These are phyloP conservation scores for Oryza nivara DNA, from an alignment of 176 grass and related monocot genomes.

Conservation along the genomic window DNA sequence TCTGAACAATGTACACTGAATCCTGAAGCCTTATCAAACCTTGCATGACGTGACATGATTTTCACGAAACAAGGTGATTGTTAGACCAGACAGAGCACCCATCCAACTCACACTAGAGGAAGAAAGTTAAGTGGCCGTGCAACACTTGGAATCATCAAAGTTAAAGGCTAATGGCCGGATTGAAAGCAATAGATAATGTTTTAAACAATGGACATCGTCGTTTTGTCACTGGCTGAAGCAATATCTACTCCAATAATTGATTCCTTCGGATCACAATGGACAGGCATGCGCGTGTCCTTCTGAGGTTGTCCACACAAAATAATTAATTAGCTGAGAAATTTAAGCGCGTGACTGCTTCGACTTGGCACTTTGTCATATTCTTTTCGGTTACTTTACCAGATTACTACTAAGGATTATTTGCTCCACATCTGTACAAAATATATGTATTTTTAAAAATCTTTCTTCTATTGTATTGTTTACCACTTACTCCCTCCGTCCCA, in stretches of 20 bases:
- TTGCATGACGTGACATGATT: neutral
- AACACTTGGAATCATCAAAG: no score
- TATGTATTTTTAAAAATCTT: no score
- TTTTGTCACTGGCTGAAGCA: neutral
- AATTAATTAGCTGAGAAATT: neutral
- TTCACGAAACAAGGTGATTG: neutral
- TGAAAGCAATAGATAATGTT: neutral
- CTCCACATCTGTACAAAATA: no score
- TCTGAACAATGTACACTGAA: neutral
- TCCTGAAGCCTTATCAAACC: neutral
- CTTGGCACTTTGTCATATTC: no score
- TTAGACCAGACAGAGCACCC: neutral
- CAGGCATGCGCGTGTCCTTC: neutral
- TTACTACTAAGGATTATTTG: no score
- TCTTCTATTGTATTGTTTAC: no score
- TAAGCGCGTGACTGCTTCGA: no score
- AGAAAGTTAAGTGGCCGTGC: neutral
- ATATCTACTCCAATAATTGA: constrained; percentile 13
- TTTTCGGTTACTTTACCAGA: no score
- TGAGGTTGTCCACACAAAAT: neutral
- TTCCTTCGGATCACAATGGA: neutral
- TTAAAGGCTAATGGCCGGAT: neutral
- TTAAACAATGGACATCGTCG: neutral
- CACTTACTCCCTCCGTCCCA: no score
- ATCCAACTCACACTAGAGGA: neutral